These are phyloP conservation scores for Euphorbia peplus DNA, from an alignment of 345 rosid species.

Conservation along the genomic window DNA sequence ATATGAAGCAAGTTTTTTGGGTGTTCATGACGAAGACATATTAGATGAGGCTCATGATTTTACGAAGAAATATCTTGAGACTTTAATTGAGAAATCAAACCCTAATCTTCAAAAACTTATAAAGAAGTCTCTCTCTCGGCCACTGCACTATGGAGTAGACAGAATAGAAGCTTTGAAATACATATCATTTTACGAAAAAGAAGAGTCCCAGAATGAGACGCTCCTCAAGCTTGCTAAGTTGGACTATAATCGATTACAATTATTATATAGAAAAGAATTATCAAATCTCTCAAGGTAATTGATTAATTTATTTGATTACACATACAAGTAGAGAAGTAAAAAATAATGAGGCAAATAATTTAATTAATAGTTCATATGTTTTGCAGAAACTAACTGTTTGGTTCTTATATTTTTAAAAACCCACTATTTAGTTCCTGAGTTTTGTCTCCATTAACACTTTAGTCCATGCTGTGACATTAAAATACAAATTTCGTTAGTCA, in stretches of 20 bases:
- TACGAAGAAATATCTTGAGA: not conserved
- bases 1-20: constrained; percentile 1
- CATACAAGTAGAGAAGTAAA: too few relatives aligned
- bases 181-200: not conserved
- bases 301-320: too few relatives aligned
- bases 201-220: not conserved
- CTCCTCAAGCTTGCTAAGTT: constrained; percentile 5
- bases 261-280: not conserved
- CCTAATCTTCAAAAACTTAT: not conserved
- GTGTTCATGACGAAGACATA: not conserved
- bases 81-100: not conserved
- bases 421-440: too few relatives aligned
- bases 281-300: not conserved
- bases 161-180: not conserved
- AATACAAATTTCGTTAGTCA: too few relatives aligned
- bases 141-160: not conserved
- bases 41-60: constrained; percentile 1
- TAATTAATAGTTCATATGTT: too few relatives aligned
- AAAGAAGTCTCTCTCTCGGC: not conserved
- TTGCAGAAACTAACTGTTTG: not conserved
- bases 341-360: too few relatives aligned
- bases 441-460: too few relatives aligned
- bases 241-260: constrained; percentile 1
- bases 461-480: too few relatives aligned
- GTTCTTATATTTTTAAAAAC: too few relatives aligned